These are phyloP conservation scores for Rosa multiflora DNA, from an alignment of 306 rosid genomes.

Conservation along the genomic window DNA sequence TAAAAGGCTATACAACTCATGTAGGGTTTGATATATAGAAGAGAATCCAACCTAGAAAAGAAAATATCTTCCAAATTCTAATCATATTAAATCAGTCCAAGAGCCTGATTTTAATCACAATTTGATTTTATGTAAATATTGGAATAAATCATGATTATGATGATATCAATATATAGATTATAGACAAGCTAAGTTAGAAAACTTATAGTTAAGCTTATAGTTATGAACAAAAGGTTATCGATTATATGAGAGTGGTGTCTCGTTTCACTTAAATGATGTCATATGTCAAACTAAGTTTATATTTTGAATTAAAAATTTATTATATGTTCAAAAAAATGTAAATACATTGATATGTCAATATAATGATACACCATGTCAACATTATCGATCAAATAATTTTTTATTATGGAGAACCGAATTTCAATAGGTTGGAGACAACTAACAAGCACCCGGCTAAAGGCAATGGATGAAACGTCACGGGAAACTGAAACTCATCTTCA, in stretches of 20 bases:
- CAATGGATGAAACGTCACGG: slow-evolving; percentile 1
- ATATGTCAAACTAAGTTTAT: no score
- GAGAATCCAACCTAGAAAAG: not conserved
- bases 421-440: not conserved
- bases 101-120: not conserved
- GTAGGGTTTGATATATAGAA: not conserved
- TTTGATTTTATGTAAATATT: not conserved
- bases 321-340: not conserved
- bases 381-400: not conserved
- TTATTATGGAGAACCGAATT: not conserved
- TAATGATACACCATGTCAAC: no score
- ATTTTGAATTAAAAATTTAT: no score
- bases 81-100: not conserved
- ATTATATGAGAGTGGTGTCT: not conserved
- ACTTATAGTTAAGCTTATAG: not conserved
- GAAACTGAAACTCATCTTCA: not conserved
- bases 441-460: not conserved
- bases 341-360: not conserved
- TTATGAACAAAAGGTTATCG: not conserved
- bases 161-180: not conserved
- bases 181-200: not conserved
- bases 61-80: not conserved
- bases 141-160: not conserved
- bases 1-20: slow-evolving; percentile 3
- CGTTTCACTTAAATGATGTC: not conserved